phyloP scores from a whole-genome alignment of 805 yeast genomes.

The Yarrowia deformans region DNA sequence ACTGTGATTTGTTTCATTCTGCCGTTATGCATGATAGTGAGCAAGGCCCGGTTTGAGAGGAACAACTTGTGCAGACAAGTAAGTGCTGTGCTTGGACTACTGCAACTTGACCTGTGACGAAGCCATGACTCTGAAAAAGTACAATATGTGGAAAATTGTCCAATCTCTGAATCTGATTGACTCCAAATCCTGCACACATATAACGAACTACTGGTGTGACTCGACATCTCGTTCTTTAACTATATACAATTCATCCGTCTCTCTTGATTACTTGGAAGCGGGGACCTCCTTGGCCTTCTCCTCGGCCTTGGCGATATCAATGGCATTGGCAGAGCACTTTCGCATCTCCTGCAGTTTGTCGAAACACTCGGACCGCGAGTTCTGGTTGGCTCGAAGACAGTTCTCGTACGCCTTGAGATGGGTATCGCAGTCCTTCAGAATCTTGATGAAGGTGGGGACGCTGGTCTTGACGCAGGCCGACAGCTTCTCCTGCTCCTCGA shows the following conservation, averaged over 20 bases:
- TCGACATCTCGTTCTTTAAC: not conserved
- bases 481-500: slow-evolving; percentile 61
- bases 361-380: slow-evolving; percentile 60
- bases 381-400: slow-evolving; percentile 61
- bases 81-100: too few relatives aligned
- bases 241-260: not conserved
- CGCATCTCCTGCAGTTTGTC: slow-evolving; percentile 63
- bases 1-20: too few relatives aligned
- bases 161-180: too few relatives aligned
- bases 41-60: too few relatives aligned
- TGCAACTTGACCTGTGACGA: too few relatives aligned
- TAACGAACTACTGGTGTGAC: too few relatives aligned
- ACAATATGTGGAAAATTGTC: too few relatives aligned
- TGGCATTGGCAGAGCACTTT: slow-evolving; percentile 62
- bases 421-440: slow-evolving; percentile 66
- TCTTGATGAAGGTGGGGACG: slow-evolving; percentile 76
- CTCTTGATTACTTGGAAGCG: not conserved
- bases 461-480: slow-evolving; percentile 66
- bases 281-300: slow-evolving; percentile 19
- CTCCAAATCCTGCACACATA: too few relatives aligned
- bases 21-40: too few relatives aligned
- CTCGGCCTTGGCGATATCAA: slow-evolving; percentile 43
- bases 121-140: too few relatives aligned
- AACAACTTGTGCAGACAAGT: too few relatives aligned
- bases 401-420: slow-evolving; percentile 68